Conservation (phyloP, 768 basidiomycete genomes). For the Kwoniella shandongensis region DNA sequence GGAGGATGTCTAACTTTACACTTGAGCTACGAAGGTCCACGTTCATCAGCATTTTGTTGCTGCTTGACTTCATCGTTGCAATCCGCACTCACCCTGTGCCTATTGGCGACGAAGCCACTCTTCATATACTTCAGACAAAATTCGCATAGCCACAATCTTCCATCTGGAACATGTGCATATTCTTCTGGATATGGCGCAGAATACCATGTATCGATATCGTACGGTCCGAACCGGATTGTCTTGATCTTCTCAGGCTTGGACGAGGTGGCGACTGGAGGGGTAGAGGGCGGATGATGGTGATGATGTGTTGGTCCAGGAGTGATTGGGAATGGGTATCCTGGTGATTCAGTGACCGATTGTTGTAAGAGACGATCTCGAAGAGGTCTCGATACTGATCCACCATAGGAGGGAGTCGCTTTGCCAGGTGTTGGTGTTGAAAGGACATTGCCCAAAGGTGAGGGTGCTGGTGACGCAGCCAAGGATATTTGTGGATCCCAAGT, state of each 20-base stretch:
- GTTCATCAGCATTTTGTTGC: not conserved
- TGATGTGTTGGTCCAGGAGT: slow-evolving; percentile 37
- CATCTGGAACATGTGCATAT: slow-evolving; percentile 87
- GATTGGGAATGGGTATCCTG: slow-evolving; percentile 21
- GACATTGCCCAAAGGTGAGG: slow-evolving; percentile 8
- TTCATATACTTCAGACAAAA: slow-evolving; percentile 99
- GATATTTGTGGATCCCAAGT: slow-evolving; percentile 15
- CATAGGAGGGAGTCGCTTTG: slow-evolving; percentile 1
- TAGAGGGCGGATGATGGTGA: slow-evolving; percentile 4
- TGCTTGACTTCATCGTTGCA: not conserved
- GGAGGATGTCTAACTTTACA: slow-evolving; percentile 94
- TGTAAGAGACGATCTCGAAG: slow-evolving; percentile 44
- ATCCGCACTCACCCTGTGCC: slow-evolving; percentile 70
- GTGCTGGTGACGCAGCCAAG: slow-evolving; percentile 19
- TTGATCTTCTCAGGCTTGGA: slow-evolving; percentile 61
- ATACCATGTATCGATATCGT: slow-evolving; percentile 96
- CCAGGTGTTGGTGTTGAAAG: slow-evolving; percentile 8
- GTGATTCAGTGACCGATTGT: slow-evolving; percentile 21
- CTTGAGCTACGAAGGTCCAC: slow-evolving; percentile 66
- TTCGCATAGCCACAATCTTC: slow-evolving; percentile 93
- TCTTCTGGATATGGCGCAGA: slow-evolving; percentile 99
- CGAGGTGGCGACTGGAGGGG: slow-evolving; percentile 55
- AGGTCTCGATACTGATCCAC: slow-evolving; percentile 21
- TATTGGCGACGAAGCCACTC: slow-evolving; percentile 76
- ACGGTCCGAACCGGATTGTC: slow-evolving; percentile 83